These are phyloP conservation scores for Aspergillus cristatus DNA, from an alignment of 495 filamentous ascomycete genomes.

Conservation along the genomic window DNA sequence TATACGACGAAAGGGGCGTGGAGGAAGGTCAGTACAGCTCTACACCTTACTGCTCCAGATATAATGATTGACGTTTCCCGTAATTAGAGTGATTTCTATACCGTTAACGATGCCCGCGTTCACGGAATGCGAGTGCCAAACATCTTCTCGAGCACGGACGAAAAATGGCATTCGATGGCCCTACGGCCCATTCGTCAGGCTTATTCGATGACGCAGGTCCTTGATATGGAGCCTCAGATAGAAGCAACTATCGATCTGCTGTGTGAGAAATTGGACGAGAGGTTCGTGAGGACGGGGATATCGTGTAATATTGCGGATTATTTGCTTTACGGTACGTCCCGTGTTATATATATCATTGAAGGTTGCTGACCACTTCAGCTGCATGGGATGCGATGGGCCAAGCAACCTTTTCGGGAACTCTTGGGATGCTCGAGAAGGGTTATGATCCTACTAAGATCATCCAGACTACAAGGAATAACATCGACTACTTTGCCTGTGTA, in stretches of 20 bases:
- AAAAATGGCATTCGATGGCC: constrained; percentile 22
- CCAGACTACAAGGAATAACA: constrained; percentile 11
- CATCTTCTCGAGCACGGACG: constrained; percentile 20
- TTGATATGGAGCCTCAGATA: constrained; percentile 16
- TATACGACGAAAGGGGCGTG: constrained; percentile 23
- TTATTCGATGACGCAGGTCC: constrained; percentile 22
- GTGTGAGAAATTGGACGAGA: constrained; percentile 14
- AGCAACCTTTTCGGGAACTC: constrained; percentile 21
- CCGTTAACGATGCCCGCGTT: constrained; percentile 17
- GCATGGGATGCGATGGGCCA: constrained; percentile 30
- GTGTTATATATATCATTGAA: neutral
- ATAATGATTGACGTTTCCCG: neutral
- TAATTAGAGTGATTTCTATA: constrained; percentile 20
- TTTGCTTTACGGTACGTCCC: constrained; percentile 11
- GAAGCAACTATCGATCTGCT: constrained; percentile 19
- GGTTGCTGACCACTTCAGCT: constrained; percentile 9
- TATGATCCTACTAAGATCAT: constrained; percentile 15
- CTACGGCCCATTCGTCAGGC: constrained; percentile 17
- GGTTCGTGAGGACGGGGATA: constrained; percentile 9
- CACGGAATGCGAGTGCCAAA: constrained; percentile 15
- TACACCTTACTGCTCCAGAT: no score
- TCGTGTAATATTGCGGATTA: constrained; percentile 15
- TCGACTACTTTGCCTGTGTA: constrained; percentile 29
- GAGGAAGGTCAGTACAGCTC: constrained; percentile 17
- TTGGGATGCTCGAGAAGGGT: constrained; percentile 18